Evolutionary conservation across 306 rosid genomes (phyloP), one percentile per base, ranked within the genome.

Genomic region (Cyclanthera cordifolia): DNA sequence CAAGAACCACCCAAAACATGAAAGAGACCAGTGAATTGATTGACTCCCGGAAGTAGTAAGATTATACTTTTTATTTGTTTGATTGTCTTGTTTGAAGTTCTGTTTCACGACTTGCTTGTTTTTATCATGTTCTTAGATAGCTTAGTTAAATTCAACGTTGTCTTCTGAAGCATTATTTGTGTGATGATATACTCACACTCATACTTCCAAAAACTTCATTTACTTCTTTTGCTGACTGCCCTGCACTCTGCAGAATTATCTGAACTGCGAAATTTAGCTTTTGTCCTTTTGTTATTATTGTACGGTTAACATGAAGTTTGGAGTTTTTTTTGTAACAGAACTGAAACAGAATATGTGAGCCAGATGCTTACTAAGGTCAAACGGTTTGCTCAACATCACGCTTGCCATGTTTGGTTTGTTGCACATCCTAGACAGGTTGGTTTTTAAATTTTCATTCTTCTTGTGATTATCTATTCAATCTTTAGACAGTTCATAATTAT

Each of bases 321-420:
- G 10, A 16, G 56, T 19, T 39, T 51, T 56, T 60, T 34, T 37
- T 67, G 69, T 74, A 53, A 74, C 87, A 86, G 98, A 82, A 89
- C 91, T 15, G 96, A 93, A 85, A 93, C 96, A 41, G 98, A 93
- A 79, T 89, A 93, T 55, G 98, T 87, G 32, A 93, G 98, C 72
- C 88, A 89, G 80, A 93, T 93, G 95, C 96, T 93, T 72, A 86
- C 98, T 54, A 76, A 80, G 78, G 74, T 93, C 72, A 93, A 89
- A 76, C 82, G 98, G 79, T 93, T 93, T 76, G 96, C 98, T 56
- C 98, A 89, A 53, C 89, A 87, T 86, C 95, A 87, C 50, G 82
- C 91, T 56, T 87, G 98, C 80, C 98, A 87, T 83, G 98, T 93
- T 78, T 93, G 95, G 98, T 93, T 93, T 76, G 98, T 93, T 28